Evolutionary conservation across 371 early-diverging fungal species (phyloP).

Genomic region (Mucor piriformis): DNA sequence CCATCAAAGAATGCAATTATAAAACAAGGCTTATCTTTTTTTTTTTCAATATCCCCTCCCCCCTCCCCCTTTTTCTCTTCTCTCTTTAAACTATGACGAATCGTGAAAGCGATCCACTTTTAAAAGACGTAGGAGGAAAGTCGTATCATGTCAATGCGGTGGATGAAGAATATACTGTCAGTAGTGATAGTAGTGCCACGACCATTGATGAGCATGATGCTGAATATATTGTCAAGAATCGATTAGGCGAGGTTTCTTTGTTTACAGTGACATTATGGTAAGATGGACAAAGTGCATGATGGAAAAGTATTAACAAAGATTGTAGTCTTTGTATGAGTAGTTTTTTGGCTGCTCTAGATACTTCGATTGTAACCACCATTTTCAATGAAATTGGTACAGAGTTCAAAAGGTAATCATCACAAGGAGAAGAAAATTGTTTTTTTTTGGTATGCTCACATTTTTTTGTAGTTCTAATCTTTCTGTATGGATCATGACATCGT

Average conservation of each 20-base stretch:
- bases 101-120: too few species aligned
- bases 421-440: neutral
- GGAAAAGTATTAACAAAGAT: too few species aligned
- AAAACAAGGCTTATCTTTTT: neutral
- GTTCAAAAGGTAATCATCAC: slow-evolving; percentile 51
- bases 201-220: slow-evolving; percentile 8
- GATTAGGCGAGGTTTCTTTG: slow-evolving; percentile 16
- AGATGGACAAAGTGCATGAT: neutral
- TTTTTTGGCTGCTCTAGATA: slow-evolving; percentile 77
- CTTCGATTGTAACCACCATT: slow-evolving; percentile 79
- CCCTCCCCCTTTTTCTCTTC: too few species aligned
- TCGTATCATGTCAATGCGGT: too few species aligned
- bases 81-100: too few species aligned
- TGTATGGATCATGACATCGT: slow-evolving; percentile 76
- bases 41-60: too few species aligned
- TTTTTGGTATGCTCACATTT: neutral
- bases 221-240: slow-evolving; percentile 14
- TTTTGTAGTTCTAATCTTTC: slow-evolving; percentile 39
- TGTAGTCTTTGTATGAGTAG: slow-evolving; percentile 46
- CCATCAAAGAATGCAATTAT: neutral
- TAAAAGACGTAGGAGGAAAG: too few species aligned
- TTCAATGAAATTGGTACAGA: slow-evolving; percentile 75
- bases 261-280: slow-evolving; percentile 17
- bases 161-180: too few species aligned
- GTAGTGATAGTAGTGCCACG: too few species aligned